Evolutionary conservation across 345 rosid species (phyloP).

Genomic region (Erysimum cheiranthoides): DNA sequence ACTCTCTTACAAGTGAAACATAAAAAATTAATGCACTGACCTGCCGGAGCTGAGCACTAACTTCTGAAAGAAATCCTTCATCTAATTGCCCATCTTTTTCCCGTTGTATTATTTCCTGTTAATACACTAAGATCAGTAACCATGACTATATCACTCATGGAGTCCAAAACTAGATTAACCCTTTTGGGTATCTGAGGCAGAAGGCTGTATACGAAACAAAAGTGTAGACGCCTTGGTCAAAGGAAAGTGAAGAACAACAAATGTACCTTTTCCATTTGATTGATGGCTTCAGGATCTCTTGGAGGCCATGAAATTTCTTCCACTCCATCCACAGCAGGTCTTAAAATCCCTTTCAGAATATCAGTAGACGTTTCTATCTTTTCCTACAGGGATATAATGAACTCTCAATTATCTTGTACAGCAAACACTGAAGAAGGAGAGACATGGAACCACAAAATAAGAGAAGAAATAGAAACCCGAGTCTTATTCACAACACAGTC

Average conservation of each 20-base stretch:
- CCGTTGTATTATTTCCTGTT: constrained; percentile 69
- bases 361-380: constrained; percentile 86
- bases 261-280: constrained; percentile 73
- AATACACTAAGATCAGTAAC: background rate
- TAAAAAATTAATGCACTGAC: constrained; percentile 47
- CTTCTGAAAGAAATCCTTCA: constrained; percentile 95
- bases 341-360: constrained; percentile 74
- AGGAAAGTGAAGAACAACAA: constrained; percentile 17
- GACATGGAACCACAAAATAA: constrained; percentile 10
- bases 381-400: constrained; percentile 57
- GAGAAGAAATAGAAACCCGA: constrained; percentile 51
- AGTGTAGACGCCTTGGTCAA: background rate
- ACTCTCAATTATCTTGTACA: background rate
- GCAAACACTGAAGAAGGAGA: constrained; percentile 12
- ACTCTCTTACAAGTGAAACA: background rate
- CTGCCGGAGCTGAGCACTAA: constrained; percentile 85
- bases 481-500: constrained; percentile 85
- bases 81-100: constrained; percentile 84
- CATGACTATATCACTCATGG: constrained; percentile 7
- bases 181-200: background rate
- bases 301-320: constrained; percentile 91
- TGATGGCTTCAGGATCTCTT: constrained; percentile 66
- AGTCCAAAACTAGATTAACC: background rate
- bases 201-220: background rate
- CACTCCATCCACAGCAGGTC: constrained; percentile 69